Conservation (phyloP, 176 grass and related monocot genomes). For the maize (Zea mays) region DNA sequence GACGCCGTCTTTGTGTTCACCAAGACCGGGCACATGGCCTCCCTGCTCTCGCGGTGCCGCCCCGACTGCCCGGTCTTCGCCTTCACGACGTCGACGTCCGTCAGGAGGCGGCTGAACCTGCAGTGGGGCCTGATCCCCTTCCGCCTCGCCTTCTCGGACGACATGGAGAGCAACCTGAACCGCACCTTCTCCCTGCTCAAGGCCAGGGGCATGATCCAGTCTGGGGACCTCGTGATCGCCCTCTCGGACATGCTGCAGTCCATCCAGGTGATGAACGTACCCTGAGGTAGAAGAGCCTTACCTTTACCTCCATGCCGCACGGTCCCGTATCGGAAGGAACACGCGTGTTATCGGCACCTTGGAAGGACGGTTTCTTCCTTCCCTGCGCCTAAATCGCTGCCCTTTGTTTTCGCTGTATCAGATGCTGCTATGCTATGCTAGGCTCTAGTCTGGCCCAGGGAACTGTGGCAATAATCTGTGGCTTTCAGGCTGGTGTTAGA, state of each 20-base stretch:
- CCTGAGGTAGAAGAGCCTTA: constrained; percentile 33
- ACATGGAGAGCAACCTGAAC: constrained; percentile 98
- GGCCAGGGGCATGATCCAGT: constrained; percentile 90
- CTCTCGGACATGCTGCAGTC: constrained; percentile 95
- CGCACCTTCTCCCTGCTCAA: constrained; percentile 93
- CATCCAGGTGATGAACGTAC: constrained; percentile 99
- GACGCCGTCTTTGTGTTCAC: constrained; percentile 95
- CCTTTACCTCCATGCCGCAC: background rate
- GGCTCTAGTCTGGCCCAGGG: constrained; percentile 5
- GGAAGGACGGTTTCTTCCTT: background rate
- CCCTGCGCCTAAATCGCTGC: background rate
- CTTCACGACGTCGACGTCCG: constrained; percentile 70
- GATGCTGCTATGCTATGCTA: background rate
- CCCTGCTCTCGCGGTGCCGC: constrained; percentile 80
- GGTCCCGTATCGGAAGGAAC: background rate
- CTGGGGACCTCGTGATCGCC: constrained; percentile 86
- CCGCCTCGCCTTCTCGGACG: constrained; percentile 62
- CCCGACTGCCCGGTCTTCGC: constrained; percentile 93
- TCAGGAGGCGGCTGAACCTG: constrained; percentile 78
- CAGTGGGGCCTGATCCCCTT: constrained; percentile 97
- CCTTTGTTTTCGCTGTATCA: background rate
- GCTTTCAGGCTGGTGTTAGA: constrained; percentile 27
- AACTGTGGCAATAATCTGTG: constrained; percentile 34
- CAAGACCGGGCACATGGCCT: constrained; percentile 81
- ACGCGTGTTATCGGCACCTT: background rate